Evolutionary conservation across 2,329 filamentous ascomycete genomes (phyloP).

Genomic region (Talaromyces sp.): DNA sequence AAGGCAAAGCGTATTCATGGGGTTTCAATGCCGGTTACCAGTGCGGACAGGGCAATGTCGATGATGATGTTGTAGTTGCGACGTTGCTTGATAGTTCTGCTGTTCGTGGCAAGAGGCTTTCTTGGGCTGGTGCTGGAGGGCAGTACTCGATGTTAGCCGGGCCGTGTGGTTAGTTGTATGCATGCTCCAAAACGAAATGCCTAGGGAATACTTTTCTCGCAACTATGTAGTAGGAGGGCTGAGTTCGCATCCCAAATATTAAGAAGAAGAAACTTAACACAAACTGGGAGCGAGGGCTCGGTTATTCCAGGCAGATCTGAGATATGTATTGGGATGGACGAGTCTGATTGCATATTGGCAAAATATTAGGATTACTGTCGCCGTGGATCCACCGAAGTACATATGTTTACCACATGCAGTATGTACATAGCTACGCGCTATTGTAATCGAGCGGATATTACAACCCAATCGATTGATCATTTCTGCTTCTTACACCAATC

Average conservation of each 20-base stretch:
- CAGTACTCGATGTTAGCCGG: conserved; percentile 12
- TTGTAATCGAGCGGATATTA: neutral
- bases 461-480: neutral
- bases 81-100: conserved; percentile 18
- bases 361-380: too few relatives aligned
- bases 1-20: conserved; percentile 21
- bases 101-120: conserved; percentile 18
- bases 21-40: conserved; percentile 20
- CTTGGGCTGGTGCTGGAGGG: conserved; percentile 20
- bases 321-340: too few relatives aligned
- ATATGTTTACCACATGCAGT: neutral
- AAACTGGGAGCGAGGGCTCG: too few relatives aligned
- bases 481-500: neutral
- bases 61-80: conserved; percentile 16
- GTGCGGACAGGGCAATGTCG: conserved; percentile 16
- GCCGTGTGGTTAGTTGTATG: neutral
- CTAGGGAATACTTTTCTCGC: too few relatives aligned
- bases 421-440: neutral
- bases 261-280: too few relatives aligned
- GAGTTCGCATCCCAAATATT: too few relatives aligned
- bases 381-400: too few relatives aligned
- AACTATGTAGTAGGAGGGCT: too few relatives aligned
- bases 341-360: too few relatives aligned
- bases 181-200: neutral
- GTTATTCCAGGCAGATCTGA: too few relatives aligned